A percentile compares a stretch with the other conserved stretches of the same genome.
These are phyloP conservation scores for Russula earlei DNA, from an alignment of 768 basidiomycete genomes.

Conservation along the genomic window DNA sequence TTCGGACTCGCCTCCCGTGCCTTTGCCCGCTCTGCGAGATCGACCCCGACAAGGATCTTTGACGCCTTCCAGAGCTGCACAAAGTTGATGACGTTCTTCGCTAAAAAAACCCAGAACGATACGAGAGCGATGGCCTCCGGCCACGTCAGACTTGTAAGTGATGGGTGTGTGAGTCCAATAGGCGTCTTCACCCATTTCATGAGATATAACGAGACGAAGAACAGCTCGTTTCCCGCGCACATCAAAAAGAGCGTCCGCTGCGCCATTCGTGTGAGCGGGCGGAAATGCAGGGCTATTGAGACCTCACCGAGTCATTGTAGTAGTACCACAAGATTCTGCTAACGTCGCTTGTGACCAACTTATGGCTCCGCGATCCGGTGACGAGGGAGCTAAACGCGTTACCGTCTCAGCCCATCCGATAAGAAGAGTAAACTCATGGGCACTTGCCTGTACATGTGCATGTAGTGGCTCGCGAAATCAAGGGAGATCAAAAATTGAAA, in stretches of 20 bases:
- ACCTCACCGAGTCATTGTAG: slow-evolving; percentile 82
- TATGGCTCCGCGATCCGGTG: slow-evolving; percentile 90
- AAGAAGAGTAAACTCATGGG: background rate
- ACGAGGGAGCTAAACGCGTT: slow-evolving; percentile 67
- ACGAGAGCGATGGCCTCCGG: slow-evolving; percentile 59
- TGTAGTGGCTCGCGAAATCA: slow-evolving; percentile 97
- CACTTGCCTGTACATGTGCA: slow-evolving; percentile 97
- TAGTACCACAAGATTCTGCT: slow-evolving; percentile 87
- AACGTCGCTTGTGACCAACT: slow-evolving; percentile 85
- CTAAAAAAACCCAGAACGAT: slow-evolving; percentile 56
- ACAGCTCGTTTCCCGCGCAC: slow-evolving; percentile 92
- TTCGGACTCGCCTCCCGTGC: slow-evolving; percentile 37
- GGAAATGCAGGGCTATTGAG: background rate
- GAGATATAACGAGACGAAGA: slow-evolving; percentile 91
- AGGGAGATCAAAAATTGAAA: slow-evolving; percentile 96
- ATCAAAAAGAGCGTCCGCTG: slow-evolving; percentile 84
- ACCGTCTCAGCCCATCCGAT: slow-evolving; percentile 2
- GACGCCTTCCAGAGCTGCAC: slow-evolving; percentile 99
- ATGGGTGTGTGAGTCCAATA: slow-evolving; percentile 31
- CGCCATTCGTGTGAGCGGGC: background rate
- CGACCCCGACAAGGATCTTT: slow-evolving; percentile 88
- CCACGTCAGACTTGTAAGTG: slow-evolving; percentile 49
- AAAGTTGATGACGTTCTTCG: slow-evolving; percentile 88
- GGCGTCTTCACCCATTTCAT: slow-evolving; percentile 76
- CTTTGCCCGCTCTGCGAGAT: slow-evolving; percentile 74